Conservation (phyloP, 371 early-diverging fungal genomes). For the Lichtheimia ornata region DNA sequence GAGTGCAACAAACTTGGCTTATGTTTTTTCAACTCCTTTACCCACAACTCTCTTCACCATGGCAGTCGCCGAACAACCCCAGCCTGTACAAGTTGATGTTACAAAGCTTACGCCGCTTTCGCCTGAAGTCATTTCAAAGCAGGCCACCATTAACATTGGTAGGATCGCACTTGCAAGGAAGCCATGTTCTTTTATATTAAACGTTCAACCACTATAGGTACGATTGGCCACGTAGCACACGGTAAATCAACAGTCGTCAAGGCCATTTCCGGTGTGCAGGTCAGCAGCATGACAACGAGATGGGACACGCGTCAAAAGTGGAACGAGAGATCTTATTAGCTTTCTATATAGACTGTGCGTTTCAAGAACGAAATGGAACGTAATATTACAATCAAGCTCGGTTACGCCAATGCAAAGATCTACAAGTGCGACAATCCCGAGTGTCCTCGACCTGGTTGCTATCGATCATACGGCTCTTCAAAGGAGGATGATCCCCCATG, state of each 20-base stretch:
- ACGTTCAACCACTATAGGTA: conserved; percentile 60
- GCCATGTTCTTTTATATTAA: no score
- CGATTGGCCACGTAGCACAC: conserved; percentile 99
- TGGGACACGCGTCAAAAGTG: neutral
- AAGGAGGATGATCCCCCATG: conserved; percentile 92
- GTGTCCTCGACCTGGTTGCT: conserved; percentile 97
- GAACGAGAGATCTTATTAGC: neutral
- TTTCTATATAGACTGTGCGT: conserved; percentile 83
- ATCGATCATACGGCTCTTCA: conserved; percentile 84
- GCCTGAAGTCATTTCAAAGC: conserved; percentile 93
- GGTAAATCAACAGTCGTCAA: conserved; percentile 99
- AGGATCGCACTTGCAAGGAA: conserved; percentile 10
- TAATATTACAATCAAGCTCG: conserved; percentile 99
- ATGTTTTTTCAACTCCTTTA: no score
- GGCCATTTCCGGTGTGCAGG: conserved; percentile 98
- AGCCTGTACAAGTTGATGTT: conserved; percentile 37
- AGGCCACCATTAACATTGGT: conserved; percentile 99
- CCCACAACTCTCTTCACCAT: conserved; percentile 3
- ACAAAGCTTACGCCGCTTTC: conserved; percentile 73
- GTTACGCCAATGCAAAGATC: conserved; percentile 99
- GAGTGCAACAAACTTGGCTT: no score
- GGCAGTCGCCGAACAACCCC: conserved; percentile 16
- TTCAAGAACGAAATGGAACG: conserved; percentile 99
- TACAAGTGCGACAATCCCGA: conserved; percentile 93
- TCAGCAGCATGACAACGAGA: conserved; percentile 24